phyloP scores from a whole-genome alignment of 148 eudicot genomes.

The Chenopodium berlandieri region DNA sequence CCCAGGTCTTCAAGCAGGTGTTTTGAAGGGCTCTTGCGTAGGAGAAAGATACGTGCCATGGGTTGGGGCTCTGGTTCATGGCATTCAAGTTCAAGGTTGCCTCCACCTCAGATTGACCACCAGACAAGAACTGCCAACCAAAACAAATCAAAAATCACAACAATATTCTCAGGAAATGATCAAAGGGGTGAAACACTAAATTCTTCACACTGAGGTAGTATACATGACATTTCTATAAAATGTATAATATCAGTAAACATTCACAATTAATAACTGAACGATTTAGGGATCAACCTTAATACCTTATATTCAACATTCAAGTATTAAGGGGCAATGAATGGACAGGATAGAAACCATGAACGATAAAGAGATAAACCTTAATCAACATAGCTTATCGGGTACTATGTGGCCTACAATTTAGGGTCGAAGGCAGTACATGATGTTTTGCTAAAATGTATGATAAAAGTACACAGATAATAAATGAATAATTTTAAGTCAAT shows the following conservation, averaged over 20 bases:
- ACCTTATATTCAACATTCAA: too few relatives aligned
- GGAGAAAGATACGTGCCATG: constrained; percentile 95
- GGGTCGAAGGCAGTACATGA: neutral
- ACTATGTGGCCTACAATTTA: neutral
- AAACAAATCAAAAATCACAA: constrained; percentile 2
- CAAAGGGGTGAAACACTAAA: neutral
- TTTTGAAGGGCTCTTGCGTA: constrained; percentile 93
- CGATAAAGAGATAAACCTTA: too few relatives aligned
- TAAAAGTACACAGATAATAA: too few relatives aligned
- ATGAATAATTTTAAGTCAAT: neutral
- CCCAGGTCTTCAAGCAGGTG: constrained; percentile 95
- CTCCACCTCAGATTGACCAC: constrained; percentile 95
- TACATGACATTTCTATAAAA: too few relatives aligned
- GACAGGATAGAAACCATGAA: too few relatives aligned
- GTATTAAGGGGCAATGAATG: too few relatives aligned
- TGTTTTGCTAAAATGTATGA: neutral
- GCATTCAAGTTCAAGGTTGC: constrained; percentile 88
- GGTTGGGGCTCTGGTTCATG: constrained; percentile 83
- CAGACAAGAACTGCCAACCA: constrained; percentile 72
- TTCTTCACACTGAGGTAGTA: neutral
- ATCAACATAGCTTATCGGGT: neutral
- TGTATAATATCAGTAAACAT: too few relatives aligned
- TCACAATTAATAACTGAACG: too few relatives aligned
- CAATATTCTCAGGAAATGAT: neutral
- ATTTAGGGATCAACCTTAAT: too few relatives aligned